Conservation (phyloP, 2,329 filamentous ascomycete genomes). For the Diaporthe sp. region DNA sequence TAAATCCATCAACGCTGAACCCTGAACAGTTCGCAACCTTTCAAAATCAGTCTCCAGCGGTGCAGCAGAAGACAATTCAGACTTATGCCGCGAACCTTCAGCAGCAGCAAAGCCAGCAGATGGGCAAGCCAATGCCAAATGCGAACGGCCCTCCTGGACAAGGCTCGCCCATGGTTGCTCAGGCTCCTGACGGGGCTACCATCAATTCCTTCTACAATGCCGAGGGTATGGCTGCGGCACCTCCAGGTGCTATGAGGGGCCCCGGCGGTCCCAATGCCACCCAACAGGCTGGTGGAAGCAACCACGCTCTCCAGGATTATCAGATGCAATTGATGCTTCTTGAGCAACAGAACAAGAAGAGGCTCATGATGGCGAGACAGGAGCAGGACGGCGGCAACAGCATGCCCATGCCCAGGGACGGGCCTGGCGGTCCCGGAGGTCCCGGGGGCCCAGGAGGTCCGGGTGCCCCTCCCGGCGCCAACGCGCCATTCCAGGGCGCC, state of each 20-base stretch:
- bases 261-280: slow-evolving; percentile 58
- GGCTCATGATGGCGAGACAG: slow-evolving; percentile 84
- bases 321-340: slow-evolving; percentile 91
- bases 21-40: slow-evolving; percentile 80
- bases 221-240: slow-evolving; percentile 65
- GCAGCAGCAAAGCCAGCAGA: slow-evolving; percentile 84
- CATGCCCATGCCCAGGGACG: slow-evolving; percentile 63
- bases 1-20: slow-evolving; percentile 81
- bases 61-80: slow-evolving; percentile 87
- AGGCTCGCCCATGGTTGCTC: slow-evolving; percentile 85
- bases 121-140: slow-evolving; percentile 86
- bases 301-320: slow-evolving; percentile 88
- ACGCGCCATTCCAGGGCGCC: slow-evolving; percentile 71
- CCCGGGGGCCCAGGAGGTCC: slow-evolving; percentile 67
- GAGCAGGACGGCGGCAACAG: slow-evolving; percentile 77
- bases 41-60: slow-evolving; percentile 65
- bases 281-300: slow-evolving; percentile 69
- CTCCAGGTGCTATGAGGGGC: slow-evolving; percentile 68
- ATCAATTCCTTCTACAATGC: slow-evolving; percentile 74
- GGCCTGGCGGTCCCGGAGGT: slow-evolving; percentile 64
- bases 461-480: slow-evolving; percentile 53
- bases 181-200: slow-evolving; percentile 74
- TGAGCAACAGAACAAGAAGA: slow-evolving; percentile 90
- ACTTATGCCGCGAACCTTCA: slow-evolving; percentile 88
- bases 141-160: slow-evolving; percentile 78